Percentiles rank a stretch among this genome's conserved stretches.
Conservation (phyloP, 2,329 filamentous ascomycete genomes). For the Pyrenochaeta sp. region DNA sequence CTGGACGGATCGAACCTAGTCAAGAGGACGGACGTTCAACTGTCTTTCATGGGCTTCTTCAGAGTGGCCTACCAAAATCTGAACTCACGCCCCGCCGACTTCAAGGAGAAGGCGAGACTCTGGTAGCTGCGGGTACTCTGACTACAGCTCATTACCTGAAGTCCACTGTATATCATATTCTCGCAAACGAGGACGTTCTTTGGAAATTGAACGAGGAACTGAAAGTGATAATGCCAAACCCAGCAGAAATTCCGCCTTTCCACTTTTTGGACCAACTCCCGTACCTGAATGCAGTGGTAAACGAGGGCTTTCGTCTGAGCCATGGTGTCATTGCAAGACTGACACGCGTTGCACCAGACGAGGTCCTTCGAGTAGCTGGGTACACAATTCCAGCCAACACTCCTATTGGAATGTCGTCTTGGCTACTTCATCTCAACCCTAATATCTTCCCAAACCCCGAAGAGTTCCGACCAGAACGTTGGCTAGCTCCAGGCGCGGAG, state of each 20-base stretch:
- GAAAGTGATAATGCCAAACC: constrained; percentile 10
- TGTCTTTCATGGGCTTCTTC: constrained; percentile 42
- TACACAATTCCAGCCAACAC: constrained; percentile 29
- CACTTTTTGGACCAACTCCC: constrained; percentile 17
- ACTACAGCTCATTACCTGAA: constrained; percentile 18
- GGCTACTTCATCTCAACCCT: constrained; percentile 23
- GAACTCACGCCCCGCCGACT: constrained; percentile 14
- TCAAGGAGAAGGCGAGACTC: constrained; percentile 10
- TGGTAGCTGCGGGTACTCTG: constrained; percentile 15
- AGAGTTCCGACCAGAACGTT: constrained; percentile 35
- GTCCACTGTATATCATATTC: constrained; percentile 26
- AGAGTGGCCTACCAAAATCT: constrained; percentile 23
- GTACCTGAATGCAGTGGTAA: constrained; percentile 28
- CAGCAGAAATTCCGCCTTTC: constrained; percentile 1
- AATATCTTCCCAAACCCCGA: constrained; percentile 27
- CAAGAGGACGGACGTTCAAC: constrained; percentile 10
- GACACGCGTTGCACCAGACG: constrained; percentile 25
- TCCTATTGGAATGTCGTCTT: constrained; percentile 31
- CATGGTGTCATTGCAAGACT: constrained; percentile 32
- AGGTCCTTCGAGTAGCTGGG: constrained; percentile 14
- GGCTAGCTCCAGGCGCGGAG: constrained; percentile 22
- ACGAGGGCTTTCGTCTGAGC: constrained; percentile 32
- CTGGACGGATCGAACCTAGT: neutral
- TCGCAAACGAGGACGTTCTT: constrained; percentile 22
- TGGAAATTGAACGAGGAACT: constrained; percentile 26